Evolutionary conservation across 202 grass and related monocot genomes (phyloP), one percentile per base, ranked within the genome.

Genomic region (Saccharum hybrid): DNA sequence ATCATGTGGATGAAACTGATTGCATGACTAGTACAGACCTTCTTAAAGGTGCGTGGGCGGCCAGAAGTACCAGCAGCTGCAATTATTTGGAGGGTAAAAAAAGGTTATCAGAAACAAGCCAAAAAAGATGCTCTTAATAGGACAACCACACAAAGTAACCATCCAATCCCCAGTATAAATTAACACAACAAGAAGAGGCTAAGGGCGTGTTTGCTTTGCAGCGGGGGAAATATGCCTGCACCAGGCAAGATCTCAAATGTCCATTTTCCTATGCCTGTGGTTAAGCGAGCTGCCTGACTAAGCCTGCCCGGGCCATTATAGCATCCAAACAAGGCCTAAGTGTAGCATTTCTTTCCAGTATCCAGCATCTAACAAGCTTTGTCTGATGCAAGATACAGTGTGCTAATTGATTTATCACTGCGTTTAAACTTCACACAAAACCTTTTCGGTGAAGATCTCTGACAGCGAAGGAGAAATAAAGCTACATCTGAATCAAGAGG

Each of bases 21-120:
- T 34, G 39, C 37, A 39, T 79, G 9, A 14, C 57, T 56, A 41
- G 19, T 80, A 39, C 72, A 59, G 33, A 99, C 97, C 93, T 94
- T 86, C 78, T 90, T 99, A 91, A 96, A 99, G 8, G 86, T 91
- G 64, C 91, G 89, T 39, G 93, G 97, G 7, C 97, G 93, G 66
- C 82, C 60, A 82, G 97, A 96, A 26, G 90, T 91, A 82, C 97
- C 97, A 88, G 93, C 76, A 78, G 81, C 97, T 99, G 91, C 85
- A 90, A 83, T 81, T 62, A 90, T 85, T 84, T 93, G 66, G 85
- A 56, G 26, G 62, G 28, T 31, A 16, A 71, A 7, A 7, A 41
- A 34, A 31, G 16, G 11, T 63, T 68, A 52, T 89, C 62, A 86
- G 30, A 89, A 71, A 3, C 12, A 52, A 39, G 56, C 23, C 36